Conservation (phyloP, 306 rosid species). For the Acmispon strigosus region DNA sequence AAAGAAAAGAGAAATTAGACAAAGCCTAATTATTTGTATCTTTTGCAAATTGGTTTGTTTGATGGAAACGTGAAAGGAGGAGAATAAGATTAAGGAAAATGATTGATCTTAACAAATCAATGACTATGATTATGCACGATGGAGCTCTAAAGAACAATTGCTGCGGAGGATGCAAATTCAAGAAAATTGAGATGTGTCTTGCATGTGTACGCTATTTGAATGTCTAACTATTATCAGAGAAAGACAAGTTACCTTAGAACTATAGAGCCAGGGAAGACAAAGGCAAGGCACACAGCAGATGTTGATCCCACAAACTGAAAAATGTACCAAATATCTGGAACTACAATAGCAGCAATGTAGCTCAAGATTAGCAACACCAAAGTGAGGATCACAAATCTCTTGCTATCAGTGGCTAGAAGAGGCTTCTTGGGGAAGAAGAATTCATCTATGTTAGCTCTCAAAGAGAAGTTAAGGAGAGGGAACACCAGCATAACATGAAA, state of each 20-base stretch:
- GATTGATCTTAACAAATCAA: too few relatives aligned
- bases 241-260: slow-evolving; percentile 56
- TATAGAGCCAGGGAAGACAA: slow-evolving; percentile 83
- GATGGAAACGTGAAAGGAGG: not conserved
- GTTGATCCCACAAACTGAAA: slow-evolving; percentile 95
- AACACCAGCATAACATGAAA: slow-evolving; percentile 70
- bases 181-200: too few relatives aligned
- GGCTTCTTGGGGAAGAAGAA: slow-evolving; percentile 59
- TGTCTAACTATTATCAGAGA: too few relatives aligned
- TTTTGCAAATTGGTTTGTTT: not conserved
- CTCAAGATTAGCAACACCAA: slow-evolving; percentile 41
- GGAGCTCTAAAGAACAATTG: too few relatives aligned
- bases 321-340: slow-evolving; percentile 83
- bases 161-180: too few relatives aligned
- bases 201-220: too few relatives aligned
- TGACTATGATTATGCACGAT: too few relatives aligned
- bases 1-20: not conserved
- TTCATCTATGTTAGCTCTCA: slow-evolving; percentile 76
- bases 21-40: not conserved
- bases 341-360: slow-evolving; percentile 62
- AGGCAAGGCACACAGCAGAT: slow-evolving; percentile 74
- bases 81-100: too few relatives aligned
- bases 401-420: slow-evolving; percentile 42
- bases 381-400: slow-evolving; percentile 58
- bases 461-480: slow-evolving; percentile 73